Evolutionary conservation across 257 asterid species (phyloP), one percentile per base, ranked within the genome.

Genomic region (Solanum phureja): DNA sequence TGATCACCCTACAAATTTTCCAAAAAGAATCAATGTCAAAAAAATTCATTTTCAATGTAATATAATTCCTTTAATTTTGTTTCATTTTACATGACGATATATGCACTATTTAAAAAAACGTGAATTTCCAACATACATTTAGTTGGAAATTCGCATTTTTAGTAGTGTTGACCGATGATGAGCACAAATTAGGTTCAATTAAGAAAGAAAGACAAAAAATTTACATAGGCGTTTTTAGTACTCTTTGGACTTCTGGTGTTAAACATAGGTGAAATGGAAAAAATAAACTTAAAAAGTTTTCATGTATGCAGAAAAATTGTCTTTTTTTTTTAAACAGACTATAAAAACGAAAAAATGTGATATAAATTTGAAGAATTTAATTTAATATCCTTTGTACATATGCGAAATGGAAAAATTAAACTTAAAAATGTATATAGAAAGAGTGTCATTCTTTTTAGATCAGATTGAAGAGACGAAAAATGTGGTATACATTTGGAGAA

Each of bases 1-100:
- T 97, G 99, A 91, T 97, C 99, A 35, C 99, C 98, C 99, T 97
- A 69, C 8, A 42, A 5, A 77, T 21, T 42, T 35, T 18, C 24
- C 77, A 42, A 12, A 62, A 87, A 42, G 6, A 21, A 68, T 24
- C 0, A 66, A 66, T 23, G 74, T 66, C 10, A 68, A n/a, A 66
- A 27, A 27, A 16, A 0, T 2, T 52, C 62, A 52, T 52, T 52
- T 52, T 68, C 76, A 71, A 16, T 71, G 12, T 16, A 3, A 31
- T 71, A 71, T 31, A 71, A 71, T 68, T 29, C 5, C 2, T 27
- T 19, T 27, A 68, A 29, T 69, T 69, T 69, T 1, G 6, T 29
- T 29, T 69, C 75, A 14, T 68, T 68, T 68, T 14, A 29, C 29
- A 68, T 29, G 38, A 69, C 23, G 5, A 29, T 69, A 69, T 29